These are phyloP conservation scores for Fraxinus americana DNA, from an alignment of 257 asterid species.

Conservation along the genomic window DNA sequence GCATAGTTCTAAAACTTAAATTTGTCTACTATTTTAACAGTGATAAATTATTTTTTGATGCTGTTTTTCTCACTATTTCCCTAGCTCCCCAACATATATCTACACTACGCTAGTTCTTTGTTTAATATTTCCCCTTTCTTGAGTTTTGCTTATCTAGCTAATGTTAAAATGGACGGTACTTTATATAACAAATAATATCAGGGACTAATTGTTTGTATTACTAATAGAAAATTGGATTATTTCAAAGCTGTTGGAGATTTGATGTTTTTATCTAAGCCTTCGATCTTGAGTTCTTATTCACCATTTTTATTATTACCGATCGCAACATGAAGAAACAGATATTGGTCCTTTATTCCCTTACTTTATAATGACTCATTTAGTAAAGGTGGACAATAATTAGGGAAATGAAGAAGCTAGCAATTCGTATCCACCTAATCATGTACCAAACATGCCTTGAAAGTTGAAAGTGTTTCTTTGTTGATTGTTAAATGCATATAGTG, in stretches of 20 bases:
- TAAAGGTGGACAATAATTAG: neutral
- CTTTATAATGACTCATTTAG: neutral
- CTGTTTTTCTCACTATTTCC: too few relatives aligned
- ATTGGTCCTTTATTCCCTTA: neutral
- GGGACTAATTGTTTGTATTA: neutral
- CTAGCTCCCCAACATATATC: too few relatives aligned
- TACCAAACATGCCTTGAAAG: neutral
- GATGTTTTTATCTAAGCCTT: neutral
- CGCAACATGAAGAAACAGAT: neutral
- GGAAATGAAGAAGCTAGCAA: neutral
- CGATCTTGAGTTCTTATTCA: neutral
- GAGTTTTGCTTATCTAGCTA: neutral
- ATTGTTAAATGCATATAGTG: constrained; percentile 3
- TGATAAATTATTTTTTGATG: too few relatives aligned
- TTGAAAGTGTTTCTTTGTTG: neutral
- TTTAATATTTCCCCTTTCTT: neutral
- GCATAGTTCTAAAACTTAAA: too few relatives aligned
- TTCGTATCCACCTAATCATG: neutral
- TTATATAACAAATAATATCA: neutral
- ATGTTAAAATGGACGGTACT: neutral
- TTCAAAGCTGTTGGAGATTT: neutral
- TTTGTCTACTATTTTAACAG: too few relatives aligned
- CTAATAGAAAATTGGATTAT: neutral
- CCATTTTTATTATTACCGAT: neutral
- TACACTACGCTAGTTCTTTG: too few relatives aligned